Evolutionary conservation across 805 yeast species (phyloP).

Genomic region (Priceomyces haplophilus): DNA sequence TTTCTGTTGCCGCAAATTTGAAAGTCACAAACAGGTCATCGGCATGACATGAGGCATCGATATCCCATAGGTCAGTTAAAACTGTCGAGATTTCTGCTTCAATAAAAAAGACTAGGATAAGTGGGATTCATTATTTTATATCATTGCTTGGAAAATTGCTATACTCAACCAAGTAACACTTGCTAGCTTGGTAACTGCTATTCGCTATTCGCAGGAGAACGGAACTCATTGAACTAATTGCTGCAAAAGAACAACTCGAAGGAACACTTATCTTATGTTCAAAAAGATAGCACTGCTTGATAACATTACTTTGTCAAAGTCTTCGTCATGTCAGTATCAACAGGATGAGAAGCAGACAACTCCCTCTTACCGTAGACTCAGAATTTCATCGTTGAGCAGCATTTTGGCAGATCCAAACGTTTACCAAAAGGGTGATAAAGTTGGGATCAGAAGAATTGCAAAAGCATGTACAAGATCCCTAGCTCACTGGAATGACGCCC

Average conservation of each 20-base stretch:
- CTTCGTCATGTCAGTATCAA: not conserved
- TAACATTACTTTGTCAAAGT: conserved; percentile 1
- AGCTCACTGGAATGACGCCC: conserved; percentile 7
- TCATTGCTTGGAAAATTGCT: not conserved
- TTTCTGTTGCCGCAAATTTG: conserved; percentile 7
- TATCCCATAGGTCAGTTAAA: no score
- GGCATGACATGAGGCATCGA: not conserved
- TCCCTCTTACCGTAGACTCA: conserved; percentile 3
- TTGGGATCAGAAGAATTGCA: conserved; percentile 9
- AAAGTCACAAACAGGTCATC: conserved; percentile 6
- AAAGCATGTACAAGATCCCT: conserved; percentile 7
- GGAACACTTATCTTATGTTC: conserved; percentile 2
- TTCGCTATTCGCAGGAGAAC: not conserved
- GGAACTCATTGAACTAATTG: not conserved
- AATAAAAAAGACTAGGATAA: not conserved
- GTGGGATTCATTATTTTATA: not conserved
- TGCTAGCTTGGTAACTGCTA: conserved; percentile 1
- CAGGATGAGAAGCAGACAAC: not conserved
- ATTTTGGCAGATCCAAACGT: conserved; percentile 1
- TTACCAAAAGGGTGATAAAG: conserved; percentile 1
- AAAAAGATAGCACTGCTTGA: conserved; percentile 7
- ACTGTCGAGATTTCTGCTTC: no score
- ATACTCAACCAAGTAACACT: not conserved
- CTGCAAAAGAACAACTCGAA: not conserved
- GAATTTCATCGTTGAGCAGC: conserved; percentile 6